Percentiles rank a stretch among this genome's conserved stretches.
Conservation (phyloP, 2,329 filamentous ascomycete genomes). For the Pseudogymnoascus sp. region DNA sequence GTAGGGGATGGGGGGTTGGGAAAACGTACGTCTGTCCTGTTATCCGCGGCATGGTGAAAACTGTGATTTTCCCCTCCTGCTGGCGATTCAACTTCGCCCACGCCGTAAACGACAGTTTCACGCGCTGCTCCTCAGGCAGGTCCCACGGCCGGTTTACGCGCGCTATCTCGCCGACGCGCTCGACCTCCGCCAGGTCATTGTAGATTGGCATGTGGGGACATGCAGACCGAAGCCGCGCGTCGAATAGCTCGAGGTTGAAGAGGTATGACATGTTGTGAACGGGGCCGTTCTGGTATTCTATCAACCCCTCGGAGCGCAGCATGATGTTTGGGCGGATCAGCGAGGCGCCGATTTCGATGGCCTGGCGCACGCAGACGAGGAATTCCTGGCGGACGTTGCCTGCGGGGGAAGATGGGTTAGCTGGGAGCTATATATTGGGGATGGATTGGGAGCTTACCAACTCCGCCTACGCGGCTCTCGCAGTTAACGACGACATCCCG, state of each 20-base stretch:
- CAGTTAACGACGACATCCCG: background rate
- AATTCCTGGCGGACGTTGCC: background rate
- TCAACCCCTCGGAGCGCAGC: background rate
- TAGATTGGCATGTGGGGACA: constrained; percentile 14
- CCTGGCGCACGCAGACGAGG: background rate
- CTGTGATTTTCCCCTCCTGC: background rate
- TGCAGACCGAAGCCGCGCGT: constrained; percentile 4
- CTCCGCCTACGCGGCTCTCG: background rate
- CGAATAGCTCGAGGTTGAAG: constrained; percentile 12
- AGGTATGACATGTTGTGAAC: constrained; percentile 10
- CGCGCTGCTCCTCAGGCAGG: constrained; percentile 15
- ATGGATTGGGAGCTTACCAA: background rate
- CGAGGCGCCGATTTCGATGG: background rate
- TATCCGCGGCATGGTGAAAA: background rate
- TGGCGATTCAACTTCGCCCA: background rate
- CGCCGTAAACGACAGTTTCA: background rate
- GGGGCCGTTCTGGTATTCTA: background rate
- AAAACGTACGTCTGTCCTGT: background rate
- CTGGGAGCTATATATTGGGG: background rate
- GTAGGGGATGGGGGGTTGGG: background rate
- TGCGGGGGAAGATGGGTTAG: constrained; percentile 8
- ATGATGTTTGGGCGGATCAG: background rate
- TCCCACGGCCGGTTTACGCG: constrained; percentile 17
- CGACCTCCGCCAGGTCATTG: constrained; percentile 10
- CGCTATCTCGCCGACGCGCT: constrained; percentile 9